phyloP scores from a whole-genome alignment of 176 grass and related monocot genomes.

The Oryza meyeriana region DNA sequence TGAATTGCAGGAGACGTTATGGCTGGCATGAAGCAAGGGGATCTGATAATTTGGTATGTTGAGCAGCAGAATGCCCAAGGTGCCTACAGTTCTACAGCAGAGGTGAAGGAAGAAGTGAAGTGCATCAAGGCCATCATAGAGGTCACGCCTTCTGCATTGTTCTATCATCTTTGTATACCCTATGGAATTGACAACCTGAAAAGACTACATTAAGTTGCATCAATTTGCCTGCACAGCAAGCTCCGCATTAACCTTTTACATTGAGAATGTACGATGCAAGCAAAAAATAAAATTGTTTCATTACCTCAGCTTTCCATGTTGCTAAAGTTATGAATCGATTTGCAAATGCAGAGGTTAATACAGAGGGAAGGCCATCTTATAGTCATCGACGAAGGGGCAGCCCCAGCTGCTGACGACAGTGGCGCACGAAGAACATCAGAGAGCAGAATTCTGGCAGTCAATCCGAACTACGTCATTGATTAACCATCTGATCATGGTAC shows the following conservation, averaged over 20 bases:
- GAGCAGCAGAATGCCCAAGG: slow-evolving; percentile 91
- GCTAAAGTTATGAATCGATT: not conserved
- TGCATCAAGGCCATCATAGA: slow-evolving; percentile 92
- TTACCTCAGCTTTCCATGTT: not conserved
- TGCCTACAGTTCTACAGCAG: slow-evolving; percentile 66
- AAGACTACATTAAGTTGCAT: not conserved
- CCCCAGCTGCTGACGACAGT: slow-evolving; percentile 34
- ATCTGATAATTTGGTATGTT: slow-evolving; percentile 94
- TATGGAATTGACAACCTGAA: not conserved
- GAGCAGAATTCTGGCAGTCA: slow-evolving; percentile 82
- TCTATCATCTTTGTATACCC: not conserved
- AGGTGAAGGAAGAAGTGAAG: slow-evolving; percentile 93
- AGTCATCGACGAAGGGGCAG: slow-evolving; percentile 79
- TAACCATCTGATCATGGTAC: slow-evolving; percentile 16
- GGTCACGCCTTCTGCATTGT: slow-evolving; percentile 38
- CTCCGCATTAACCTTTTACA: not conserved
- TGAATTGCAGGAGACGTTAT: slow-evolving; percentile 63
- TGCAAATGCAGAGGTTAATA: slow-evolving; percentile 79
- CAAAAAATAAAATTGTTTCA: not conserved
- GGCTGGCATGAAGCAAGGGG: slow-evolving; percentile 95
- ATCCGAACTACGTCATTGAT: slow-evolving; percentile 93
- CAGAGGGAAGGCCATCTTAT: slow-evolving; percentile 95
- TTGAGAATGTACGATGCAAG: not conserved
- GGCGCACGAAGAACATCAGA: slow-evolving; percentile 35
- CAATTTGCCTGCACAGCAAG: not conserved